Conservation (phyloP, 768 basidiomycete genomes). For the Calocybe cyanea region DNA sequence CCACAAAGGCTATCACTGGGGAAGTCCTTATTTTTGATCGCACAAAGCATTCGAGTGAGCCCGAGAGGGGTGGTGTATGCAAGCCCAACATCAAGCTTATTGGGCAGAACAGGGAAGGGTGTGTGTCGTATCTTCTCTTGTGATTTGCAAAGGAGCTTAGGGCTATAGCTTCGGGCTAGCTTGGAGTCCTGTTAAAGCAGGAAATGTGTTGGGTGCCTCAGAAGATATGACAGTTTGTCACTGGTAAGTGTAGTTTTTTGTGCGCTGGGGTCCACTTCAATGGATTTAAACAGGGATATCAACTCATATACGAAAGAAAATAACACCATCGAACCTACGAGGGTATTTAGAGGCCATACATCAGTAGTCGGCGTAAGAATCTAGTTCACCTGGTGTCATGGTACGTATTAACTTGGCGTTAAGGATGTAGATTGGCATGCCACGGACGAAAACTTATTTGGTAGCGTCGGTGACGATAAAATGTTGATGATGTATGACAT, state of each 20-base stretch:
- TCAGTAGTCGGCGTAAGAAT: slow-evolving; percentile 84
- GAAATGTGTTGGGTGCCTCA: slow-evolving; percentile 86
- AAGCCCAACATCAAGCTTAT: slow-evolving; percentile 88
- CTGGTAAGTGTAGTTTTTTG: slow-evolving; percentile 52
- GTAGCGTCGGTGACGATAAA: slow-evolving; percentile 94
- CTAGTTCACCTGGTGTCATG: background rate
- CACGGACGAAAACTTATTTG: slow-evolving; percentile 77
- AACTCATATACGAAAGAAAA: slow-evolving; percentile 82
- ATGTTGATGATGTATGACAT: slow-evolving; percentile 82
- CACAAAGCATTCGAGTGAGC: slow-evolving; percentile 94
- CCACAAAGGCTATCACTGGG: slow-evolving; percentile 89
- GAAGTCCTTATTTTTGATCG: slow-evolving; percentile 95
- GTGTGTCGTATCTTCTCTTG: slow-evolving; percentile 22
- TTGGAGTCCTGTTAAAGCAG: slow-evolving; percentile 84
- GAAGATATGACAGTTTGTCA: slow-evolving; percentile 96
- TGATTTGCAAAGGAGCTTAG: background rate
- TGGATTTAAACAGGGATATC: slow-evolving; percentile 68
- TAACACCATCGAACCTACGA: slow-evolving; percentile 77
- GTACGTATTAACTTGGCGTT: slow-evolving; percentile 1
- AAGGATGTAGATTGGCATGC: slow-evolving; percentile 98
- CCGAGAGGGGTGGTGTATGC: slow-evolving; percentile 78
- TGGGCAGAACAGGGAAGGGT: slow-evolving; percentile 95
- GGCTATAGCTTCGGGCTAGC: slow-evolving; percentile 80
- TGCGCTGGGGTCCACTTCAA: slow-evolving; percentile 1
- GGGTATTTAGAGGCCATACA: slow-evolving; percentile 82